A percentile compares a stretch with the other conserved stretches of the same genome.
phyloP scores from a whole-genome alignment of 331 rosid species.

The Acacia concinna region DNA sequence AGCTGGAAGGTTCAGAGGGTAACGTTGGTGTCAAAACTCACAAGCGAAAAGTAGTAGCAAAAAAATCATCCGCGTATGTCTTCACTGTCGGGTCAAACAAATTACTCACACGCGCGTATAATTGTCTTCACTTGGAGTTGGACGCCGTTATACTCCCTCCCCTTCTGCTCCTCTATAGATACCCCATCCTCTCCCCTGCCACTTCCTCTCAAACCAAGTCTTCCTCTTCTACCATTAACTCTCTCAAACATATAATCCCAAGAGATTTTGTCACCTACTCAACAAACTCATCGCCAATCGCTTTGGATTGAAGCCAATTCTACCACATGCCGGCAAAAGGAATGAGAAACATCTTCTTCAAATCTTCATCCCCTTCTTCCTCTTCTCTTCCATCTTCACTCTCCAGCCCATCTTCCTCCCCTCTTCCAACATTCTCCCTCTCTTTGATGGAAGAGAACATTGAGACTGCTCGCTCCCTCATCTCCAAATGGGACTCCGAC shows the following conservation, averaged over 20 bases:
- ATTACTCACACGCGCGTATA: not conserved
- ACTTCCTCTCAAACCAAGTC: not conserved
- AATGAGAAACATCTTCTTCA: conserved; percentile 45
- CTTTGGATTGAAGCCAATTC: not conserved
- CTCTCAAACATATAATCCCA: not conserved
- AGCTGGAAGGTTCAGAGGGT: not conserved
- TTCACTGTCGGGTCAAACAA: not conserved
- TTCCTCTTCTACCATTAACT: not conserved
- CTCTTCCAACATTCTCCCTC: conserved; percentile 44
- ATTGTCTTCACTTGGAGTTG: not conserved
- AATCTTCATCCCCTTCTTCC: conserved; percentile 42
- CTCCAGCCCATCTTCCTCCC: conserved; percentile 24
- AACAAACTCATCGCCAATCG: not conserved
- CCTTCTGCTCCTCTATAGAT: not conserved
- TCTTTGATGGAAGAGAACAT: conserved; percentile 64
- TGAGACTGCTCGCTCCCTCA: conserved; percentile 51
- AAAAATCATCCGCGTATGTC: not conserved
- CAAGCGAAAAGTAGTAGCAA: not conserved
- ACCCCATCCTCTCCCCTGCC: too few relatives aligned
- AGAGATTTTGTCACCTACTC: not conserved
- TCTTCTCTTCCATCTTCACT: not conserved
- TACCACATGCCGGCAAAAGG: conserved; percentile 30
- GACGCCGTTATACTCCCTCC: not conserved
- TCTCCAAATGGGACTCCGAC: conserved; percentile 59
- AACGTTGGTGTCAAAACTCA: not conserved